Base-by-base conservation (phyloP, 2,329 filamentous ascomycete genomes). In the Zymoseptoria pseudotritici region DNA sequence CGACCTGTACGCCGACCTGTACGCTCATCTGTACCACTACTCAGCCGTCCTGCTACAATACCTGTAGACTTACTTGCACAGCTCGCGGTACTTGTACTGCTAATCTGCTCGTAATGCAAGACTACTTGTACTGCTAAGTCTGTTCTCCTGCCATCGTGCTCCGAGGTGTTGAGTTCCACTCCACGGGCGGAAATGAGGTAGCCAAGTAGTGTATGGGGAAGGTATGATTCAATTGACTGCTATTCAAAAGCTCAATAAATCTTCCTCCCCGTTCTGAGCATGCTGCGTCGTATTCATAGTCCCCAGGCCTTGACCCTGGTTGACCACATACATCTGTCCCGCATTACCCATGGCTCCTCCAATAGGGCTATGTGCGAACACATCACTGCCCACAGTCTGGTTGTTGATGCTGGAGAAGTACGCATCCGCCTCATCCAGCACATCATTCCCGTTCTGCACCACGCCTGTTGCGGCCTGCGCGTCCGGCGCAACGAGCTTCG, bases 231-330 rank as follows among this genome's bases (percentile, higher is more conserved):
- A 46, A n/a, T 46, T 17, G 36, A 7, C 36, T n/a, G 13, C 17
- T 7, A 46, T 50, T 29, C 60, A 74, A 56, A 75, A 71, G 49
- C 68, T 69, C 60, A 75, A 61, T 55, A 75, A 59, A 64, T 74
- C 71, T 4, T 71, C 72, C 42, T 74, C 72, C 1, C 71, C 72
- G 61, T 68, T 69, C 55, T 71, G 89, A 70, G 89, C 77, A 72
- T 86, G 78, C 70, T 92, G 76, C 74, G 92, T 70, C 10, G 77
- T 86, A 72, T 89, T 86, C 71, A 91, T 86, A 46, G 87, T 83
- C 63, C 89, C 86, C 74, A 95, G 85, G 51, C 87, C 87, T 61
- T 86, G 86, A 68, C 90, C 90, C 70, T 93, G 90, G 73, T 88
- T 95, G 54, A 95, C 91, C 55, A 95, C 86, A 67, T 81, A 83